These are phyloP conservation scores for Cercospora sp. DNA, from an alignment of 2,329 filamentous ascomycete species.

Conservation along the genomic window DNA sequence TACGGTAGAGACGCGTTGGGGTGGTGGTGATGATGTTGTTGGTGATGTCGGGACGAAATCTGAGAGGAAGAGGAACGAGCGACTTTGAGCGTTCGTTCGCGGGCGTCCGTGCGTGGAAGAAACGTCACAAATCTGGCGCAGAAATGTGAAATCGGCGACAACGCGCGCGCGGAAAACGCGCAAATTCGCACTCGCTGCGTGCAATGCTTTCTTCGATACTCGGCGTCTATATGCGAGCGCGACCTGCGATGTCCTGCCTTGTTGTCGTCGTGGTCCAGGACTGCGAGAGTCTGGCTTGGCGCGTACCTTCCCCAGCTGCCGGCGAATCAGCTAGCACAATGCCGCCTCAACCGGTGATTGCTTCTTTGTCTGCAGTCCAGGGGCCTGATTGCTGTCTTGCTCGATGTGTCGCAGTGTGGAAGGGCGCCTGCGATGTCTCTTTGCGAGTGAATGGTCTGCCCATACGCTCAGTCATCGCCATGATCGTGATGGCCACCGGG, in stretches of 20 bases:
- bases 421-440: background rate
- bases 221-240: conserved; percentile 30
- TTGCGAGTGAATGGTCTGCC: conserved; percentile 10
- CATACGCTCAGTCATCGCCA: background rate
- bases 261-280: conserved; percentile 10
- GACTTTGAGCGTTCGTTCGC: conserved; percentile 2
- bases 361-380: conserved; percentile 7
- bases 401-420: background rate
- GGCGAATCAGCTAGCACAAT: conserved; percentile 21
- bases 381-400: background rate
- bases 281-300: conserved; percentile 5
- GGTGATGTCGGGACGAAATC: conserved; percentile 18
- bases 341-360: conserved; percentile 18
- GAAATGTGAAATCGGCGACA: conserved; percentile 14
- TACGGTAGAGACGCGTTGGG: conserved; percentile 24
- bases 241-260: conserved; percentile 17
- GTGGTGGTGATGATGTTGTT: conserved; percentile 28
- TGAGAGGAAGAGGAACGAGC: conserved; percentile 13
- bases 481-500: background rate
- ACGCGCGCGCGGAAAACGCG: conserved; percentile 6
- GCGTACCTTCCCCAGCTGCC: conserved; percentile 11
- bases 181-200: conserved; percentile 31
- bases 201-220: conserved; percentile 29
- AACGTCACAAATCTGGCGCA: conserved; percentile 13
- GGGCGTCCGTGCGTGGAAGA: conserved; percentile 4